These are phyloP conservation scores for Alternaria gansuensis DNA, from an alignment of 2,329 filamentous ascomycete genomes.

Conservation along the genomic window DNA sequence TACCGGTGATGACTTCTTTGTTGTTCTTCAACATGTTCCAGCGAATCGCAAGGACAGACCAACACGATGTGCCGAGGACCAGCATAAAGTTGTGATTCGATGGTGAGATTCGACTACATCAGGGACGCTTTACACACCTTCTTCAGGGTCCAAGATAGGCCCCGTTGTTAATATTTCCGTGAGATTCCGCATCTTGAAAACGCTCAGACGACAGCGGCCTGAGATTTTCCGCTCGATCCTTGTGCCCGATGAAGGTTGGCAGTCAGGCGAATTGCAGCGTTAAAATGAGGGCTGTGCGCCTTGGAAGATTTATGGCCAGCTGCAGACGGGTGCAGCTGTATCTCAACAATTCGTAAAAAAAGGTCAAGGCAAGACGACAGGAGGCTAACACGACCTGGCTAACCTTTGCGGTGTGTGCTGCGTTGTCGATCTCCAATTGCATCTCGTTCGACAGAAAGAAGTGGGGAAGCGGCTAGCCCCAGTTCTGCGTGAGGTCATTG, in stretches of 20 bases:
- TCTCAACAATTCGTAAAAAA: neutral
- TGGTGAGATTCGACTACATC: neutral
- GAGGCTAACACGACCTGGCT: slow-evolving; percentile 2
- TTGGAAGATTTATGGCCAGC: slow-evolving; percentile 15
- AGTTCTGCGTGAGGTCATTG: slow-evolving; percentile 33
- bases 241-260: slow-evolving; percentile 12
- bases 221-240: slow-evolving; percentile 12
- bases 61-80: slow-evolving; percentile 32
- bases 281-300: slow-evolving; percentile 10
- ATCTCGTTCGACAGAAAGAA: slow-evolving; percentile 10
- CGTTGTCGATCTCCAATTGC: slow-evolving; percentile 17
- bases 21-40: neutral
- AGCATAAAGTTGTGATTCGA: slow-evolving; percentile 24
- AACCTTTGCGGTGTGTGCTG: slow-evolving; percentile 9
- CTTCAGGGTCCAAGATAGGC: slow-evolving; percentile 66
- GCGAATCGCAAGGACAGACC: slow-evolving; percentile 33
- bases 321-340: slow-evolving; percentile 4
- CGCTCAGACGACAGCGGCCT: slow-evolving; percentile 15
- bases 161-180: slow-evolving; percentile 53
- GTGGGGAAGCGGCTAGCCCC: slow-evolving; percentile 16
- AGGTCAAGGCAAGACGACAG: neutral
- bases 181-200: slow-evolving; percentile 32
- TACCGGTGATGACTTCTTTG: slow-evolving; percentile 1
- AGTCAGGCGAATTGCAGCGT: slow-evolving; percentile 4
- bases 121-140: slow-evolving; percentile 58